Percentiles rank a stretch among this genome's conserved stretches.
Evolutionary conservation across 2,329 filamentous ascomycete species (phyloP).

Genomic region (Akanthomyces lecanii): DNA sequence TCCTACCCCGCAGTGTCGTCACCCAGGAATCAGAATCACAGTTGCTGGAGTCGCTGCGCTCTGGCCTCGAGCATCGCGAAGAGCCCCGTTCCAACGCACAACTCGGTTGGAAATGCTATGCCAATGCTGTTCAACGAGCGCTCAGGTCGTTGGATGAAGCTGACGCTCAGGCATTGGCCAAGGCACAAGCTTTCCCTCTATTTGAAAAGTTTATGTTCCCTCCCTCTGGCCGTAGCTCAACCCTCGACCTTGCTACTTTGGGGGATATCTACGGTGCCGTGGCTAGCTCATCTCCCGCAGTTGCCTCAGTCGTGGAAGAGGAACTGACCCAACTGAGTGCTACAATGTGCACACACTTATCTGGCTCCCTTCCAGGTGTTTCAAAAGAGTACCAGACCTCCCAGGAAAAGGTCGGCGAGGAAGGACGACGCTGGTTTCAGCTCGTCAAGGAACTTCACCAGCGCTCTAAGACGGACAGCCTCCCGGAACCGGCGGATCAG

Average conservation of each 20-base stretch:
- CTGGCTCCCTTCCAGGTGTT: constrained; percentile 73
- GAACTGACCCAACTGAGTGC: constrained; percentile 62
- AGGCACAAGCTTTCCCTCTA: constrained; percentile 50
- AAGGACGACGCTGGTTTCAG: constrained; percentile 64
- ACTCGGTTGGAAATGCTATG: constrained; percentile 71
- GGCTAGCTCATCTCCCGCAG: constrained; percentile 36
- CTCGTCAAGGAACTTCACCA: constrained; percentile 46
- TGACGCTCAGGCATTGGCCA: constrained; percentile 41
- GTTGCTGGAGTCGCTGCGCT: constrained; percentile 63
- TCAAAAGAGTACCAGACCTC: constrained; percentile 72
- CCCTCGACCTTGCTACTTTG: constrained; percentile 35
- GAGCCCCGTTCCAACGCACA: constrained; percentile 66
- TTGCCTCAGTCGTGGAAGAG: constrained; percentile 46
- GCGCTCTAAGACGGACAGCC: constrained; percentile 20
- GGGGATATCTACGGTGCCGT: constrained; percentile 46
- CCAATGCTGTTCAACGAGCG: constrained; percentile 57
- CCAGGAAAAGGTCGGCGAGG: constrained; percentile 62
- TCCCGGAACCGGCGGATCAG: constrained; percentile 28
- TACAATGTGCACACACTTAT: constrained; percentile 61
- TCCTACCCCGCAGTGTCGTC: constrained; percentile 48
- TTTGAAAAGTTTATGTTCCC: constrained; percentile 52
- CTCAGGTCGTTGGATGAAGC: constrained; percentile 41
- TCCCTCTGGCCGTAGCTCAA: constrained; percentile 33
- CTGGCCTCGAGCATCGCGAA: constrained; percentile 68
- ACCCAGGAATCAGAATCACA: constrained; percentile 49